Evolutionary conservation across 352 stramenopile genomes (phyloP).

Genomic region (Phytophthora idaei): DNA sequence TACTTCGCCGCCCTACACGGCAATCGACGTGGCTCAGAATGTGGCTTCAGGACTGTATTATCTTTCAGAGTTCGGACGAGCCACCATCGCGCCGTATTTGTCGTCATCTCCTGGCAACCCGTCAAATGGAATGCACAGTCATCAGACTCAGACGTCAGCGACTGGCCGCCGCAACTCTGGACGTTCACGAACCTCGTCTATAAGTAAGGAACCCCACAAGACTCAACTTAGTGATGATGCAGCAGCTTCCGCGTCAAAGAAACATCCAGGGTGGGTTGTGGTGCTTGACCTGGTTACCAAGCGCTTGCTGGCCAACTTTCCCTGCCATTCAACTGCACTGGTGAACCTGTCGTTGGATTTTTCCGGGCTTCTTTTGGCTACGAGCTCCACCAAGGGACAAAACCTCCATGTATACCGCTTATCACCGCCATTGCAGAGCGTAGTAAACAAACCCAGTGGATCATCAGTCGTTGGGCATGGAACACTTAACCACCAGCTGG

Average conservation of each 20-base stretch:
- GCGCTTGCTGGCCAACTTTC: conserved; percentile 72
- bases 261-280: conserved; percentile 61
- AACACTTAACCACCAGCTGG: conserved; percentile 47
- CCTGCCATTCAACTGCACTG: conserved; percentile 75
- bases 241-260: conserved; percentile 31
- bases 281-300: conserved; percentile 73
- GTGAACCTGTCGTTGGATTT: conserved; percentile 80
- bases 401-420: conserved; percentile 87
- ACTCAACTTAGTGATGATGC: conserved; percentile 18
- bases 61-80: conserved; percentile 68
- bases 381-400: conserved; percentile 84
- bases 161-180: conserved; percentile 17
- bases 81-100: conserved; percentile 77
- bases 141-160: conserved; percentile 21
- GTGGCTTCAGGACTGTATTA: conserved; percentile 89
- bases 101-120: conserved; percentile 63
- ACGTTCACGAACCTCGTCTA: conserved; percentile 23
- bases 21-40: conserved; percentile 87
- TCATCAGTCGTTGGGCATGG: conserved; percentile 20
- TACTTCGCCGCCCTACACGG: conserved; percentile 60
- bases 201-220: conserved; percentile 9
- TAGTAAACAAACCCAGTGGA: conserved; percentile 35
- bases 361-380: conserved; percentile 76
- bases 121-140: conserved; percentile 12
- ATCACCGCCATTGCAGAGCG: conserved; percentile 55